phyloP scores from a whole-genome alignment of 208 protist genomes.

The Leishmania amazonensis region DNA sequence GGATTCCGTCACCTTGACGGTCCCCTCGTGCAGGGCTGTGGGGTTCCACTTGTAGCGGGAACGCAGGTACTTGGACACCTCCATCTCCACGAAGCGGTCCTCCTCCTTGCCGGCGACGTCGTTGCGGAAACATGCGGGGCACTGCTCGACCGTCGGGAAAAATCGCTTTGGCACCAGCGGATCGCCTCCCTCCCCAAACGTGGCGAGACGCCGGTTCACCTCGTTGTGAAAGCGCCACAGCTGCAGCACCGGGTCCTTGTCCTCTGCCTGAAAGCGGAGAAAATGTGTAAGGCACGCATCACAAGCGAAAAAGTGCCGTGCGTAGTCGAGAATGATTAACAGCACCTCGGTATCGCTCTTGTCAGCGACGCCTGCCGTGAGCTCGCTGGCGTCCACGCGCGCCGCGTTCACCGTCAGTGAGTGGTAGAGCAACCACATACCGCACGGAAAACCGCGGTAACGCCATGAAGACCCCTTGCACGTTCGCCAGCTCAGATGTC shows the following conservation, averaged over 20 bases:
- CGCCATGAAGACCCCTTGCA: constrained; percentile 60
- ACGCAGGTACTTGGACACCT: constrained; percentile 28
- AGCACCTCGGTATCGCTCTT: constrained; percentile 22
- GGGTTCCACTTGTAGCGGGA: constrained; percentile 47
- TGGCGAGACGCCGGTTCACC: constrained; percentile 54
- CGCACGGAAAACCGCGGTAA: constrained; percentile 74
- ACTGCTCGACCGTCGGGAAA: constrained; percentile 42
- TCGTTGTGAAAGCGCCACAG: constrained; percentile 80
- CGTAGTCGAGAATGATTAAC: constrained; percentile 57
- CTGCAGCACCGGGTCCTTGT: constrained; percentile 45
- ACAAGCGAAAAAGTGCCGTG: constrained; percentile 64
- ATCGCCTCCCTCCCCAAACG: constrained; percentile 34
- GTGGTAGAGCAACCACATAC: constrained; percentile 79
- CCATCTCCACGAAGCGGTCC: constrained; percentile 2
- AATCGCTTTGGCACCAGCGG: constrained; percentile 67
- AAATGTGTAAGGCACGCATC: constrained; percentile 64
- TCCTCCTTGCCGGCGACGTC: background rate
- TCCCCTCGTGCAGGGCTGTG: constrained; percentile 11
- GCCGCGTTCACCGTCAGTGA: constrained; percentile 42
- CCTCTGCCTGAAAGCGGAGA: constrained; percentile 37
- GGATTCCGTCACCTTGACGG: background rate
- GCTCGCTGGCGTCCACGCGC: background rate
- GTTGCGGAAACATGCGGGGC: constrained; percentile 36
- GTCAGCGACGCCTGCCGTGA: no score
- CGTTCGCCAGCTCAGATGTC: constrained; percentile 49